phyloP scores from a whole-genome alignment of 2,329 filamentous ascomycete genomes.

The Hymenoscyphus fraxineus region DNA sequence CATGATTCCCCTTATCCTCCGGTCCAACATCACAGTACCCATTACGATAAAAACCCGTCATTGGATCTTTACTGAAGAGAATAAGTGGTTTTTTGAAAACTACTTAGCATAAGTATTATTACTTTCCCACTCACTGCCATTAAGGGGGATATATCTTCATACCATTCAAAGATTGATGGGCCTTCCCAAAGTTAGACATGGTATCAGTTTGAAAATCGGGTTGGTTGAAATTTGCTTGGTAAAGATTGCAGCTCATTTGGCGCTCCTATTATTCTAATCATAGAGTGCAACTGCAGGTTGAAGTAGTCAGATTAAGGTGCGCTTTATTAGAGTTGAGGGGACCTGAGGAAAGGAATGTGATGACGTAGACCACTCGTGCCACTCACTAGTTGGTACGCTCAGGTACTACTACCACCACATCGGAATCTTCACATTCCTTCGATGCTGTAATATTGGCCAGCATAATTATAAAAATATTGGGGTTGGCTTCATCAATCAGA shows the following conservation, averaged over 20 bases:
- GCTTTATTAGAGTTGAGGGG: neutral
- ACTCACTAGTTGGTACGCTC: neutral
- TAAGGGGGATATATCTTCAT: neutral
- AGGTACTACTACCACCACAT: neutral
- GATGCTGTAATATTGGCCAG: too few species aligned
- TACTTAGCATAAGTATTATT: constrained; percentile 26
- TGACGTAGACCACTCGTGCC: neutral
- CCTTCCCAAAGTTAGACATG: constrained; percentile 8
- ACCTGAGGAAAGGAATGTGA: neutral
- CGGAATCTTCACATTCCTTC: neutral
- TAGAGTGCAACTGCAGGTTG: too few species aligned
- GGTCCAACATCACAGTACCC: constrained; percentile 55
- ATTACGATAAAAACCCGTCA: constrained; percentile 58
- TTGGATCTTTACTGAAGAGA: constrained; percentile 53
- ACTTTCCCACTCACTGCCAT: neutral
- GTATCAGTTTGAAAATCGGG: neutral
- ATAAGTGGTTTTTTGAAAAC: constrained; percentile 57
- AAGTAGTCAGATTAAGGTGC: neutral
- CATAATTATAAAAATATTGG: too few species aligned
- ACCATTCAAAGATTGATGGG: constrained; percentile 9
- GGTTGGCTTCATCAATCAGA: too few species aligned
- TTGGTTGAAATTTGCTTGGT: neutral
- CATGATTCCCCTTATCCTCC: constrained; percentile 56
- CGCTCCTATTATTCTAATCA: neutral
- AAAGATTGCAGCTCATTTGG: neutral